Base-by-base conservation (phyloP, 371 early-diverging fungal genomes). In the Umbelopsis sp. region DNA sequence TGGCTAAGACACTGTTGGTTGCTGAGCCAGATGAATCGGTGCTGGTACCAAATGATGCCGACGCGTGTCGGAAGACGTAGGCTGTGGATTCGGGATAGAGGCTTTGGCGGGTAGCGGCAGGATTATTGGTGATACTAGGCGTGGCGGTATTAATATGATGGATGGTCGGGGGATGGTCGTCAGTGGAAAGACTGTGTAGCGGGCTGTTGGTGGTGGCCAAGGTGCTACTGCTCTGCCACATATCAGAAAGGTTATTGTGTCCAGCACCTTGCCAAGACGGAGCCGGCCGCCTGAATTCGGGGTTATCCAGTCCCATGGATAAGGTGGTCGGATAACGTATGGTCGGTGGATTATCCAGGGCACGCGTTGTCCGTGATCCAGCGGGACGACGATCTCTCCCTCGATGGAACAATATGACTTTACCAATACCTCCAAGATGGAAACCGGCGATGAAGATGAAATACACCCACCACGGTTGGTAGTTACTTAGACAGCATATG, bases 21-120 rank as follows among this genome's bases (percentile, higher is more conserved):
- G 48, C n/a, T 48, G 48, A 48, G 11, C 57, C 57, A 14, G 57
- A 57, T 18, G 57, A 57, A 14, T 57, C 57, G 7, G 32, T 57
- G 35, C 11, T 57, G 57, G 57, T 57, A 35, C 57, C 57, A 57
- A 57, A 57, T 35, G 57, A 57, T 35, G n/a, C 57, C 4, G 57
- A 35, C 18, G 25, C n/a, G 5, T 57, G 57, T 35, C 57, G 57
- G 37, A 57, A 57, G 0, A 35, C 35, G 35, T 57, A 57, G 12
- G 57, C 11, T 12, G 35, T 35, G n/a, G 57, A 16, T 8, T 37
- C 57, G 10, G 57, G 57, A 35, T 57, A 57, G 8, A 35, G 16
- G n/a, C 57, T 57, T 37, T 35, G 11, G 11, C 57, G 57, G 5
- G 35, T 57, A 16, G n/a, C 16, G 48, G 48, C 4, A 16, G 48